phyloP scores from a whole-genome alignment of 2,329 filamentous ascomycete species.

The Alternaria brassicicola region DNA sequence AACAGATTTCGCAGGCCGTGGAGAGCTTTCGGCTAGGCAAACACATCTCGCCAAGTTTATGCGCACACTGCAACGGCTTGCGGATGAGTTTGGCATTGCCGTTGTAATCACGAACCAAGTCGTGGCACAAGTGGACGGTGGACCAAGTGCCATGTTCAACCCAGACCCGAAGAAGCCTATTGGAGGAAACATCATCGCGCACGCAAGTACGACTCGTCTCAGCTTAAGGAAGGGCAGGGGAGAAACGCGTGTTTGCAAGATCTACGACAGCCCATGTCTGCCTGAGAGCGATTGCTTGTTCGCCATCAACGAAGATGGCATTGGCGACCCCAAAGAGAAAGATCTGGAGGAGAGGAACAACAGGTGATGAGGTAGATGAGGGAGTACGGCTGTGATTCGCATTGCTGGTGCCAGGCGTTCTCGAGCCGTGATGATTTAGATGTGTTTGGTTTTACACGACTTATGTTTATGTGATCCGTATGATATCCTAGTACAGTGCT shows the following conservation, averaged over 20 bases:
- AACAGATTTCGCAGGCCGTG: slow-evolving; percentile 95
- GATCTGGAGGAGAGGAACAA: slow-evolving; percentile 75
- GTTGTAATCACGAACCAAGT: slow-evolving; percentile 99
- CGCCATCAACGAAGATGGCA: slow-evolving; percentile 95
- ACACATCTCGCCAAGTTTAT: slow-evolving; percentile 88
- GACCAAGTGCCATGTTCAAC: slow-evolving; percentile 97
- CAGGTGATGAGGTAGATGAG: slow-evolving; percentile 13
- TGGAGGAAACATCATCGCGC: slow-evolving; percentile 97
- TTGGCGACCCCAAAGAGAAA: slow-evolving; percentile 93
- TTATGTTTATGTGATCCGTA: slow-evolving; percentile 5
- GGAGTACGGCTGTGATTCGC: background rate
- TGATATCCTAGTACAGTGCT: slow-evolving; percentile 2
- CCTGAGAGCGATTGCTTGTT: slow-evolving; percentile 97
- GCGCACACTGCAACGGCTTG: slow-evolving; percentile 78
- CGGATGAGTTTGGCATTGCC: slow-evolving; percentile 87
- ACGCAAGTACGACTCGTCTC: slow-evolving; percentile 92
- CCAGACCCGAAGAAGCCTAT: slow-evolving; percentile 99
- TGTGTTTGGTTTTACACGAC: slow-evolving; percentile 4
- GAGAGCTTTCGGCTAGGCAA: slow-evolving; percentile 92
- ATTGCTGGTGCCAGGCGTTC: background rate
- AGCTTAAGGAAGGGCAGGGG: slow-evolving; percentile 94
- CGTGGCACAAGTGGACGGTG: slow-evolving; percentile 96
- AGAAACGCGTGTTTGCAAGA: slow-evolving; percentile 97
- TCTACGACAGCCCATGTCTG: slow-evolving; percentile 96
- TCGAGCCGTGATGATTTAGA: slow-evolving; percentile 9